A percentile compares a stretch with the other conserved stretches of the same genome.
Conservation (phyloP, 208 protist genomes). For the Angomonas ambiguus region DNA sequence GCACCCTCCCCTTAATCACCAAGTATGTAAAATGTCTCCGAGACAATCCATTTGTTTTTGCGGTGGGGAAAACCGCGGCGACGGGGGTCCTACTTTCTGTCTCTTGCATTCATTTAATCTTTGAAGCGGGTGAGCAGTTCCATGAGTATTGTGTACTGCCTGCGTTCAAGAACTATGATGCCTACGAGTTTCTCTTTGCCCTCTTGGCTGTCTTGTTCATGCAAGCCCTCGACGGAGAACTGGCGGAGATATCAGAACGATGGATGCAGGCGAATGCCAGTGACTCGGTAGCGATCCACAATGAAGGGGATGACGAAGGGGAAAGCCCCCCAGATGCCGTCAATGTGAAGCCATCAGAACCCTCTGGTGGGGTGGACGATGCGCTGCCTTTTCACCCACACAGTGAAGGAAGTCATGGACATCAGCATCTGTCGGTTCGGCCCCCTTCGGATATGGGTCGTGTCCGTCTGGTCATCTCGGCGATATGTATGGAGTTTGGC, state of each 20-base stretch:
- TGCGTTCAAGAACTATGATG: slow-evolving; percentile 28
- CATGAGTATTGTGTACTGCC: slow-evolving; percentile 32
- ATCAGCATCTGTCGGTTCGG: slow-evolving; percentile 22
- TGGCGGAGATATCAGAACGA: slow-evolving; percentile 31
- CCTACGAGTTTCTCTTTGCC: slow-evolving; percentile 49
- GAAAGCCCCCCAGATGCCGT: not conserved
- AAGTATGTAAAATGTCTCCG: slow-evolving; percentile 37
- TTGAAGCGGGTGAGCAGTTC: slow-evolving; percentile 31
- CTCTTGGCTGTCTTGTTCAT: slow-evolving; percentile 49
- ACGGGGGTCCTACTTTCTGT: slow-evolving; percentile 64
- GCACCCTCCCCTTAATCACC: slow-evolving; percentile 34
- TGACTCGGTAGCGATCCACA: not conserved
- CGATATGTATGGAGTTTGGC: slow-evolving; percentile 62
- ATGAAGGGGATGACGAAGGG: not conserved
- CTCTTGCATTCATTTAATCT: slow-evolving; percentile 50
- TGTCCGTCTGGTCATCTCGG: slow-evolving; percentile 28
- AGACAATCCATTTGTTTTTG: slow-evolving; percentile 40
- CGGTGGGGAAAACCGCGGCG: slow-evolving; percentile 38
- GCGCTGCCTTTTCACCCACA: not conserved
- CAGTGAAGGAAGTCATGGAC: slow-evolving; percentile 19
- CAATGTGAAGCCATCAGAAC: not conserved
- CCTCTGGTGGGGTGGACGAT: not conserved
- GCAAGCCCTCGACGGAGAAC: slow-evolving; percentile 43
- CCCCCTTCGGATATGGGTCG: slow-evolving; percentile 17
- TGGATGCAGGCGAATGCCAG: slow-evolving; percentile 20